Percentiles rank a stretch among this genome's conserved stretches.
Evolutionary conservation across 2,329 filamentous ascomycete species (phyloP).

Genomic region (Beauveria pseudobassiana): DNA sequence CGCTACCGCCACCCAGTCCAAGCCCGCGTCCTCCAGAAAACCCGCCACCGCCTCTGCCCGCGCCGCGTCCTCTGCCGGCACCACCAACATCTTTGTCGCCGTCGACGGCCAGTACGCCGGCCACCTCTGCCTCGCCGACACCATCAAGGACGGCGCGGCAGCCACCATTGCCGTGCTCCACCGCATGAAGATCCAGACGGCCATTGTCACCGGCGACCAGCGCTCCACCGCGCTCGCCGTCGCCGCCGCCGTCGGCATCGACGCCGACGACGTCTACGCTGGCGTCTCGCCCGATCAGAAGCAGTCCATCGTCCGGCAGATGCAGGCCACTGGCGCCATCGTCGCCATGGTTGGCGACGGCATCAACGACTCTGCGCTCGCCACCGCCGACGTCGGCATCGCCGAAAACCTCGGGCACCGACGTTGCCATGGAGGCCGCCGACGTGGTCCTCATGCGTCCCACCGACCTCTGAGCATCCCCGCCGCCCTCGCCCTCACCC

Average conservation of each 20-base stretch:
- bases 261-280: constrained; percentile 67
- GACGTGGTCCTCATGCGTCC: constrained; percentile 94
- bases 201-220: constrained; percentile 92
- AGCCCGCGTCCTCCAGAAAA: constrained; percentile 32
- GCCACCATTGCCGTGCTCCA: constrained; percentile 76
- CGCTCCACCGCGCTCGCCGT: constrained; percentile 76
- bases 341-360: constrained; percentile 98
- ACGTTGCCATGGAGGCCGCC: constrained; percentile 95
- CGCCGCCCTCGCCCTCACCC: constrained; percentile 71
- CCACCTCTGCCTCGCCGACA: constrained; percentile 77
- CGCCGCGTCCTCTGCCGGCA: constrained; percentile 50
- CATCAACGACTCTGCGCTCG: constrained; percentile 95
- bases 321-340: constrained; percentile 66
- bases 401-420: constrained; percentile 86
- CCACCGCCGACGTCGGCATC: constrained; percentile 87
- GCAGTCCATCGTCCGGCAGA: constrained; percentile 69
- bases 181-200: constrained; percentile 76
- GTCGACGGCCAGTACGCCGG: constrained; percentile 78
- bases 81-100: constrained; percentile 85
- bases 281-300: constrained; percentile 90
- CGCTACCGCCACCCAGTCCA: constrained; percentile 50
- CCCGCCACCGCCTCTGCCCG: constrained; percentile 2
- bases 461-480: constrained; percentile 88
- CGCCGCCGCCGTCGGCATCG: constrained; percentile 74
- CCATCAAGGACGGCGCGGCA: constrained; percentile 78